Base-by-base conservation (phyloP, 305 asterid species). In the Solanum hybrid region DNA sequence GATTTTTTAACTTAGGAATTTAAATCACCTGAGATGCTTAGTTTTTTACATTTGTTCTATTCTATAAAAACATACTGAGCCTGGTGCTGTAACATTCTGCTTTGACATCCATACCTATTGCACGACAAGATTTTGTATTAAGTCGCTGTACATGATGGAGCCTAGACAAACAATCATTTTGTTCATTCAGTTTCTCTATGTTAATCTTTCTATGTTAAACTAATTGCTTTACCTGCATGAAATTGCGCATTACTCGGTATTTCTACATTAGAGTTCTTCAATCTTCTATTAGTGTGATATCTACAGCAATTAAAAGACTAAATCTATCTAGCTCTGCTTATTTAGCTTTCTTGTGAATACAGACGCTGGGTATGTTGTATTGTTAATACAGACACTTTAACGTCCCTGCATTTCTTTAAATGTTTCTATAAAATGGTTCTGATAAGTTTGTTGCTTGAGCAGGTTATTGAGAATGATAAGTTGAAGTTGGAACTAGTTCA, bases 391-490 rank as follows among this genome's bases (percentile, higher is more conserved):
- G 18, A 9, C 40, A 18, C 87, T 83, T 83, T 83, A 3, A 28
- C 13, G 28, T 29, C 26, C 10, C 39, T 42, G 87, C 39, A 83
- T 83, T 83, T 42, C 74, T 20, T 83, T 83, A 83, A 46, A 46
- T 14, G 87, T 14, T 28, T 46, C 28, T 69, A 16, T 83, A 29
- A 18, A 74, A 84, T 51, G 88, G 42, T 51, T 84, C 75, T 74
- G 83, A 77, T 87, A 87, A 37, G 88, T 80, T 71, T 90, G 86
- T 46, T 89, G 78, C 82, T 86, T 91, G 90, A 89, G 91, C 95
- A 97, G 99, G 99, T 94, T 90, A 90, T 94, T 20, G 98, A 98
- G 90, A 96, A 94, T 88, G 99, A 95, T 93, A 95, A 94, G 89
- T 90, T 97, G 86, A 97, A 95, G 93, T 92, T 95, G 57, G 98